A percentile compares a stretch with the other conserved stretches of the same genome.
These are phyloP conservation scores for Candida schatavii DNA, from an alignment of 805 yeast species.

Conservation along the genomic window DNA sequence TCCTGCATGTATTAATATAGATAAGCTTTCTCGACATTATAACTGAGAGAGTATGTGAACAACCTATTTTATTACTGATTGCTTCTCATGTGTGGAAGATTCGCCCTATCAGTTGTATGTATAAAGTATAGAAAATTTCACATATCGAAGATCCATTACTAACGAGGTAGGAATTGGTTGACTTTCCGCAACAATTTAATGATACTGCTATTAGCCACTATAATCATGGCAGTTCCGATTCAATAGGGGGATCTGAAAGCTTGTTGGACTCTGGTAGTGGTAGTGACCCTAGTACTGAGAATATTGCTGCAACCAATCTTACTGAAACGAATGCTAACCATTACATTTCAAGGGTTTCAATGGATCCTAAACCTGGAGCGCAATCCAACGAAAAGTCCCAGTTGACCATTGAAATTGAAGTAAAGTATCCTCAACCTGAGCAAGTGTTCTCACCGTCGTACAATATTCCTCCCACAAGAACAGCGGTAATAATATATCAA, in stretches of 20 bases:
- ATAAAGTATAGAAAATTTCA: neutral
- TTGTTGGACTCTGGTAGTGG: too few species aligned
- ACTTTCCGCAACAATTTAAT: constrained; percentile 27
- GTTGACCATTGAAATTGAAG: constrained; percentile 6
- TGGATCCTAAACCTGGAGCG: too few species aligned
- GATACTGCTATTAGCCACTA: constrained; percentile 15
- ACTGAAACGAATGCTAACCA: neutral
- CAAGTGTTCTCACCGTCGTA: constrained; percentile 35
- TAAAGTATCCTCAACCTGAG: constrained; percentile 4
- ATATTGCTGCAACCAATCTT: neutral
- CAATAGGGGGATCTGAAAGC: too few species aligned
- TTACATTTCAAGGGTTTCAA: neutral
- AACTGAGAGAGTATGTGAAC: neutral
- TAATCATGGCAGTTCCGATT: neutral
- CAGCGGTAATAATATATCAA: constrained; percentile 41
- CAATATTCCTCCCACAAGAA: constrained; percentile 62
- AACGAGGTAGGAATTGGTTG: constrained; percentile 17
- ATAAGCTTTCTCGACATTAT: neutral
- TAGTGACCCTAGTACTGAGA: neutral
- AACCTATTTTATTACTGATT: neutral
- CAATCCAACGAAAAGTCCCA: neutral
- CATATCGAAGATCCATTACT: neutral
- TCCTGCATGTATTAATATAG: constrained; percentile 1
- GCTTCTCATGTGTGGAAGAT: constrained; percentile 60
- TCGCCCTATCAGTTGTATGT: constrained; percentile 47